Conservation (phyloP, 2,329 filamentous ascomycete genomes). For the Colletotrichum tamarilloi region DNA sequence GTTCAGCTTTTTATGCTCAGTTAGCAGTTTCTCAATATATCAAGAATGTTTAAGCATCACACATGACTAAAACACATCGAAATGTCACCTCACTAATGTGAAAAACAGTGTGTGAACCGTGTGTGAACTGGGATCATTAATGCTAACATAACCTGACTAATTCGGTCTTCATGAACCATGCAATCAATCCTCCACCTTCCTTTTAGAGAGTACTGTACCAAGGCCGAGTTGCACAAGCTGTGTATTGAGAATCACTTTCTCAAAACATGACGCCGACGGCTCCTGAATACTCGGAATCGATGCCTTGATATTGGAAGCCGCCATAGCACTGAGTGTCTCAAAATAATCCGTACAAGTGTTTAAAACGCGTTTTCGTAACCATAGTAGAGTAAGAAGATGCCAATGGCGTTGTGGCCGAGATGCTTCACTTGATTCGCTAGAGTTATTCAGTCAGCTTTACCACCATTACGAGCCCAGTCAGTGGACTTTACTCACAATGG, state of each 20-base stretch:
- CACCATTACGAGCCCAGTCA: not conserved
- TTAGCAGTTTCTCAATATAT: not conserved
- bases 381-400: slow-evolving; percentile 20
- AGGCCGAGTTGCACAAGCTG: slow-evolving; percentile 2
- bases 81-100: not conserved
- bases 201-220: not conserved
- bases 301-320: slow-evolving; percentile 5
- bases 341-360: slow-evolving; percentile 18
- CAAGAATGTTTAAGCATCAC: not conserved
- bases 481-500: not conserved
- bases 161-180: not conserved
- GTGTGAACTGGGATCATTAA: not conserved
- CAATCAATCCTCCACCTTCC: not conserved
- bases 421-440: slow-evolving; percentile 18
- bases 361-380: slow-evolving; percentile 3
- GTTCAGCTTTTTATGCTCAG: too few relatives aligned
- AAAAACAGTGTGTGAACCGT: too few relatives aligned
- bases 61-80: not conserved
- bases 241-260: not conserved
- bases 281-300: slow-evolving; percentile 14
- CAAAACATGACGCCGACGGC: not conserved
- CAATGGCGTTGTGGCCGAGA: not conserved
- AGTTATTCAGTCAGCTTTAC: not conserved
- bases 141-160: slow-evolving; percentile 2
- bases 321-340: not conserved